Evolutionary conservation across 2,329 filamentous ascomycete species (phyloP).

Genomic region (Huntiella savannae): DNA sequence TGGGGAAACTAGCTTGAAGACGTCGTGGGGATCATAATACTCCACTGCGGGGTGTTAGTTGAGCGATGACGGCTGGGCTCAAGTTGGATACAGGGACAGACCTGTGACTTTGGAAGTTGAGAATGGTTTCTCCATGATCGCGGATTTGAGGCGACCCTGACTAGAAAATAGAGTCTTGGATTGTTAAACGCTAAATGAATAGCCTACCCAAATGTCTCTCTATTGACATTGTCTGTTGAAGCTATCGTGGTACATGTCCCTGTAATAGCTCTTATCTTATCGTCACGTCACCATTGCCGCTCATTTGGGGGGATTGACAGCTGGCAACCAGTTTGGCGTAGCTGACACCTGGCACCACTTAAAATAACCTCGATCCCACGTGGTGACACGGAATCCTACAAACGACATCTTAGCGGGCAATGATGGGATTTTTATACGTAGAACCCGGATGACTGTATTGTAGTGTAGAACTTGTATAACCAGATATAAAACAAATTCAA

Average conservation of each 20-base stretch:
- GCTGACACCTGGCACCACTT: background rate
- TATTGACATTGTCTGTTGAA: too few relatives aligned
- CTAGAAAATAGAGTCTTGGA: background rate
- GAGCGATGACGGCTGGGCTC: background rate
- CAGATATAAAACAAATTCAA: background rate
- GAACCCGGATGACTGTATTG: background rate
- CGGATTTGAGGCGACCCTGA: background rate
- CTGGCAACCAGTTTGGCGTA: too few relatives aligned
- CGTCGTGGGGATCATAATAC: slow-evolving; percentile 81
- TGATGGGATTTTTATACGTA: background rate
- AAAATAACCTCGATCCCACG: too few relatives aligned
- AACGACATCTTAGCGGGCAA: background rate
- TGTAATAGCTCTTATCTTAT: background rate
- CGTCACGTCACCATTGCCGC: background rate
- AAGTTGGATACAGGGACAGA: slow-evolving; percentile 19
- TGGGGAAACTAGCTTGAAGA: slow-evolving; percentile 66
- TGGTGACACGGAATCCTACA: background rate
- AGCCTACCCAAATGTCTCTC: too few relatives aligned
- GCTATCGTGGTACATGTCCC: too few relatives aligned
- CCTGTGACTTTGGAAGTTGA: slow-evolving; percentile 64
- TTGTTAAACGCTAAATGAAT: background rate
- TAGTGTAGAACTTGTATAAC: background rate
- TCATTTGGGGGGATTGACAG: background rate
- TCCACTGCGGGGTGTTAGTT: slow-evolving; percentile 43
- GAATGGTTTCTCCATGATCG: slow-evolving; percentile 42